A percentile compares a stretch with the other conserved stretches of the same genome.
Evolutionary conservation across 176 grass and related monocot genomes (phyloP).

Genomic region (Carex cristatella): DNA sequence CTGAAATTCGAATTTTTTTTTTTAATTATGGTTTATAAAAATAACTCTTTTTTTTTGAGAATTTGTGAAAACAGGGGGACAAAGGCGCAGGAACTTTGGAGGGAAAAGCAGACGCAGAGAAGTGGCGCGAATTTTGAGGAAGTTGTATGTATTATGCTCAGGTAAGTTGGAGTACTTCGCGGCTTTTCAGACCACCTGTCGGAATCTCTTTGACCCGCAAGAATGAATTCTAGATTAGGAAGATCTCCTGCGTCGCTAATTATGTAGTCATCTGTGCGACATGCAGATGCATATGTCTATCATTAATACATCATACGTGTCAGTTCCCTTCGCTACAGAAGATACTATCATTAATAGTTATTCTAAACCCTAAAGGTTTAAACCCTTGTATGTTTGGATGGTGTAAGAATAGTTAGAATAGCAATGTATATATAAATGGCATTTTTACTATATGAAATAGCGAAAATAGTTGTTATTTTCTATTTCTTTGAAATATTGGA

Average conservation of each 20-base stretch:
- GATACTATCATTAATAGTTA: not conserved
- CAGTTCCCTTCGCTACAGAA: too few relatives aligned
- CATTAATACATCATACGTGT: not conserved
- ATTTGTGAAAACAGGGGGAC: not conserved
- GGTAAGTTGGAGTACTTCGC: not conserved
- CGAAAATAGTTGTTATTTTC: too few relatives aligned
- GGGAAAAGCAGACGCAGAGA: not conserved
- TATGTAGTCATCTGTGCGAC: not conserved
- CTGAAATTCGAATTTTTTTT: too few relatives aligned
- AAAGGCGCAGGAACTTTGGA: not conserved
- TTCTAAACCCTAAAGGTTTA: too few relatives aligned
- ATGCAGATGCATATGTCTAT: not conserved
- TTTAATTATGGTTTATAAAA: too few relatives aligned
- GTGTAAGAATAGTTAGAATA: too few relatives aligned
- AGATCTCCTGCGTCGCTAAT: not conserved
- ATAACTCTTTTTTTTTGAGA: too few relatives aligned
- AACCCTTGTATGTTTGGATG: too few relatives aligned
- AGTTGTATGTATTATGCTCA: not conserved
- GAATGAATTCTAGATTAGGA: not conserved
- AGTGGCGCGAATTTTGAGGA: constrained; percentile 4
- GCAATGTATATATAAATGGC: too few relatives aligned
- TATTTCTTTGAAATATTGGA: too few relatives aligned
- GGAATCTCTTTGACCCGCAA: constrained; percentile 3
- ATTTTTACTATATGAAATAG: too few relatives aligned
- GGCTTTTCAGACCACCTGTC: not conserved